Evolutionary conservation across 2,329 filamentous ascomycete species (phyloP), one percentile per base, ranked within the genome.

Genomic region (Lasiodiplodia sp.): DNA sequence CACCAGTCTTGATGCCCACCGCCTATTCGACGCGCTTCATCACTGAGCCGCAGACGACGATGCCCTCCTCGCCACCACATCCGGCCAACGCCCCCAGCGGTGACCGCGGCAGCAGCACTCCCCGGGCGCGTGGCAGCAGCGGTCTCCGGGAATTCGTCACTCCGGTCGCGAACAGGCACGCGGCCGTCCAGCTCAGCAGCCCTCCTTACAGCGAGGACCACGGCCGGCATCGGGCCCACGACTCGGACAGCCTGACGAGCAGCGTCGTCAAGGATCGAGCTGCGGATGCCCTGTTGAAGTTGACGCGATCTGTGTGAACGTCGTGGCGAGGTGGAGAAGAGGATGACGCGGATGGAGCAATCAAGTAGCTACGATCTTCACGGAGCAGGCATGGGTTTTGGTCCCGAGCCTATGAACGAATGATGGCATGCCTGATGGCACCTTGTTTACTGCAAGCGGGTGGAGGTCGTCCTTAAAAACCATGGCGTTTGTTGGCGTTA

Each of bases 221-320:
- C 74, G 34, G 77, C 75, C 56, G 60, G 23, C 51, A 55, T 18
- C 57, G 40, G 31, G 4, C 25, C 4, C 38, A 49, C 12, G 60
- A 63, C 16, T 37, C 58, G 28, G 74, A 76, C 12, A 79, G 82
- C 25, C 71, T 85, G 63, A 81, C 81, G 62, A 85, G 81, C 70
- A 85, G 81, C 74, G 82, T 81, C 21, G 78, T 84, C 47, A 82
- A 82, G 68, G 85, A 82, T 4, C 80, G 82, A 55, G 86, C 86
- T 10, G 86, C 83, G 14, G 85, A 83, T 73, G 86, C 85, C 8
- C 73, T 89, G 71, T 72, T 88, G 70, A 84, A 83, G 70, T 76
- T 88, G 66, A 78, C 76, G 77, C 73, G 71, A 40, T 69, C 68
- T 25, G 53, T 64, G 23, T 69, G 51, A 65, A 10, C 5, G 44